phyloP scores from a whole-genome alignment of 192 early-diverging fungal species.

The Linnemannia hyalina region DNA sequence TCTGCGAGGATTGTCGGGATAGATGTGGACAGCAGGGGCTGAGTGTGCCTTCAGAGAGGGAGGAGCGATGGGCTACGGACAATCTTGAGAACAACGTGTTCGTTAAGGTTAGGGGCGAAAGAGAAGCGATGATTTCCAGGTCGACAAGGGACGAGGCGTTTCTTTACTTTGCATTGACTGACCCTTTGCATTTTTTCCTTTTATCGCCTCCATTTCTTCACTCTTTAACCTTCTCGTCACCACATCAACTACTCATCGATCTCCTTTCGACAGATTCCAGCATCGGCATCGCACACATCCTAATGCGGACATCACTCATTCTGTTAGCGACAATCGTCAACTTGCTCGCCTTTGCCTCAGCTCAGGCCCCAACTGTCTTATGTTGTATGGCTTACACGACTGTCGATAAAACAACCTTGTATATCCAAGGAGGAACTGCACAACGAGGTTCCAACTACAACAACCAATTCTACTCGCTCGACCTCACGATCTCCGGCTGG shows the following conservation, averaged over 20 bases:
- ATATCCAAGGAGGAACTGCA: constrained; percentile 5
- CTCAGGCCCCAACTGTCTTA: neutral
- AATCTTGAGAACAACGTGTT: no score
- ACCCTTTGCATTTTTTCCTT: neutral
- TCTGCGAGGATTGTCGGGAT: no score
- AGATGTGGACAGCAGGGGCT: no score
- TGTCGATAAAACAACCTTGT: constrained; percentile 4
- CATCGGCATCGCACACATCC: neutral
- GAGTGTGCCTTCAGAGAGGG: no score
- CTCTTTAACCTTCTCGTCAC: no score
- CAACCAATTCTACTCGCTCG: constrained; percentile 17
- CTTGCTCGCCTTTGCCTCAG: neutral
- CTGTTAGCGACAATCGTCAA: neutral
- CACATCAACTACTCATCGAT: neutral
- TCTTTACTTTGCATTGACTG: neutral
- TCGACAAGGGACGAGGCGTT: neutral
- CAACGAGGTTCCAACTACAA: neutral
- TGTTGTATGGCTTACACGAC: constrained; percentile 17
- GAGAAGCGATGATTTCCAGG: neutral
- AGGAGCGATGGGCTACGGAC: no score
- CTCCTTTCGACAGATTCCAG: neutral
- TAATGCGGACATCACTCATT: neutral
- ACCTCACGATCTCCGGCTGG: constrained; percentile 20
- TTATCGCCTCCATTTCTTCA: neutral
- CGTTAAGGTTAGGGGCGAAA: no score